Evolutionary conservation across 306 rosid genomes (phyloP), one percentile per base, ranked within the genome.

Genomic region (Gastrolobium villosum): DNA sequence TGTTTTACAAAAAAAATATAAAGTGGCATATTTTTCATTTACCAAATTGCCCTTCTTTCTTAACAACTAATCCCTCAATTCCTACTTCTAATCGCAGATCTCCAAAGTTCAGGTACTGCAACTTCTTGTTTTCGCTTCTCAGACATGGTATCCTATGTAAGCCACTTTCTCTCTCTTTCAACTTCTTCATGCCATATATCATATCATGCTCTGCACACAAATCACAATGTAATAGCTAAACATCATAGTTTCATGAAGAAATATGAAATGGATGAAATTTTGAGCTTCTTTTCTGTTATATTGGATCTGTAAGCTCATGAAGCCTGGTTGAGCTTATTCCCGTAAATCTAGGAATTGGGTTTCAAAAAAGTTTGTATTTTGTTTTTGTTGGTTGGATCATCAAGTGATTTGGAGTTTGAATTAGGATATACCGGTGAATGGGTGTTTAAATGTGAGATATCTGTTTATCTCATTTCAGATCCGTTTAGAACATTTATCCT

Each of bases 131-230:
- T 48, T 20, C 14, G 59, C 59, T 49, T 62, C 70, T 48, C 43
- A 39, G 49, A 70, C 69, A 86, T 86, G 89, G 86, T 75, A 57
- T 76, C 82, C 54, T 40, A 75, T 57, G 89, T 86, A 79, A 59
- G 80, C 32, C 10, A 40, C 10, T 67, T 4, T 65, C 49, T 50
- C 43, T 4, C 41, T 40, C 59, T 68, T 55, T 60, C 82, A 45
- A 26, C 36, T 13, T 60, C 46, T 43, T 72, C 65, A 35, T 59
- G 5, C 54, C 35, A 3, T 11, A 48, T 9, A 39, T 67, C 49
- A 8, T 35, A 43, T 66, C 66, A 65, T 72, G 5, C 6, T 62
- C 37, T 55, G 43, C 64, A 13, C 65, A 6, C 36, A 13, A 52
- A 60, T 72, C 78, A 15, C 75, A 50, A 59, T 59, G 37, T 41